Conservation (phyloP, 2,329 filamentous ascomycete genomes). For the Arthrobotrys conoides region DNA sequence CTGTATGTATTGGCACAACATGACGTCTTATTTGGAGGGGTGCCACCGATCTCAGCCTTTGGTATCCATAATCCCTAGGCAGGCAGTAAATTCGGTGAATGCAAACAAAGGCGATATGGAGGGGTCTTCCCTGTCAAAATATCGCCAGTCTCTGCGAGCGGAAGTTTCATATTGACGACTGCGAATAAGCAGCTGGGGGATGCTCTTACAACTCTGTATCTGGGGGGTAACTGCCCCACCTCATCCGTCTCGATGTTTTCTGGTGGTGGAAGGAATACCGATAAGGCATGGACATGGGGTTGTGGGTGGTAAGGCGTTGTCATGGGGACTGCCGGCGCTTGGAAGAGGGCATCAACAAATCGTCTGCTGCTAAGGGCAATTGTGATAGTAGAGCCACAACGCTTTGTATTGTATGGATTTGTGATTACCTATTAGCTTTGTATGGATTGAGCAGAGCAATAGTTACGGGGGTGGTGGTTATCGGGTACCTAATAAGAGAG, state of each 20-base stretch:
- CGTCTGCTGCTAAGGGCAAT: conserved; percentile 3
- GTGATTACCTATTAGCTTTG: too few relatives aligned
- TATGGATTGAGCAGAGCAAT: not conserved
- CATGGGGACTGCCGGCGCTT: conserved; percentile 60
- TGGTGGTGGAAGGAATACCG: not conserved
- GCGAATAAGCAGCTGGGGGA: conserved; percentile 20
- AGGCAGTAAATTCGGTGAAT: not conserved
- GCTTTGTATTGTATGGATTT: not conserved
- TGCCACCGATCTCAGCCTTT: not conserved
- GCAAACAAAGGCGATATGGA: not conserved
- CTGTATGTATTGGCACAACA: not conserved
- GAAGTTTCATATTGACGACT: conserved; percentile 52
- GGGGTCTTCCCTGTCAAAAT: conserved; percentile 20
- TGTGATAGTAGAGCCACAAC: conserved; percentile 12
- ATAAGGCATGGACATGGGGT: conserved; percentile 19
- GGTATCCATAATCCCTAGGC: not conserved
- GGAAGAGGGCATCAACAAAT: conserved; percentile 49
- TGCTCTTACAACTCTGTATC: not conserved
- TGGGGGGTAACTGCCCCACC: not conserved
- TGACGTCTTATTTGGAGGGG: not conserved
- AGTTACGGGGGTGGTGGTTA: conserved; percentile 5
- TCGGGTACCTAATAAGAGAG: conserved; percentile 33
- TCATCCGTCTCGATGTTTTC: not conserved
- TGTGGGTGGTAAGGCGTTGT: conserved; percentile 31
- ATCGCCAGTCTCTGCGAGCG: conserved; percentile 44